phyloP scores from a whole-genome alignment of 164 flowering plant genomes.

The Kalanchoe fedtschenkoi region DNA sequence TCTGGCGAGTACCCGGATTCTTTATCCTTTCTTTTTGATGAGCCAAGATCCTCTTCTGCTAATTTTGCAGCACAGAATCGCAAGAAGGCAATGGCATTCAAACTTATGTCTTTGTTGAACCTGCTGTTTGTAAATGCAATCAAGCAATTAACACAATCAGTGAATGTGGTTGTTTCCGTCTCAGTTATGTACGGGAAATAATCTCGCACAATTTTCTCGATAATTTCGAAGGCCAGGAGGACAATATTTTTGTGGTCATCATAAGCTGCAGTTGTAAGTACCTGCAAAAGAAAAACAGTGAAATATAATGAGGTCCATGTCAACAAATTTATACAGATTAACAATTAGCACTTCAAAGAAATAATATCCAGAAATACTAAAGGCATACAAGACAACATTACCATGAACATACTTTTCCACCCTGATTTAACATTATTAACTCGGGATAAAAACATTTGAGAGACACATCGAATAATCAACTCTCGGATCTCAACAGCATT shows the following conservation, averaged over 20 bases:
- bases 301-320: background rate
- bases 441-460: slow-evolving; percentile 99
- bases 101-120: slow-evolving; percentile 90
- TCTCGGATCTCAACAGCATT: slow-evolving; percentile 84
- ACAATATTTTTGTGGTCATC: slow-evolving; percentile 94
- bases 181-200: slow-evolving; percentile 97
- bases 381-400: slow-evolving; percentile 15
- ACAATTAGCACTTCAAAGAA: background rate
- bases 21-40: slow-evolving; percentile 50
- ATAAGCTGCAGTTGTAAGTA: slow-evolving; percentile 91
- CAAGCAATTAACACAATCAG: slow-evolving; percentile 96
- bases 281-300: slow-evolving; percentile 30
- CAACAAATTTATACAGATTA: background rate
- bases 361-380: background rate
- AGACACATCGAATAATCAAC: slow-evolving; percentile 86
- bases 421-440: slow-evolving; percentile 97
- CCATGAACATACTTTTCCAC: slow-evolving; percentile 99
- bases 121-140: slow-evolving; percentile 86
- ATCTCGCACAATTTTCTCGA: slow-evolving; percentile 97
- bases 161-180: slow-evolving; percentile 84
- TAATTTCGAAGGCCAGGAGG: slow-evolving; percentile 86
- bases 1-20: slow-evolving; percentile 38
- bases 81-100: slow-evolving; percentile 97
- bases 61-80: slow-evolving; percentile 96
- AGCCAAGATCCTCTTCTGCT: slow-evolving; percentile 86